Percentiles rank a stretch among this genome's conserved stretches.
phyloP scores from a whole-genome alignment of 345 rosid species.

The Erysimum cheiranthoides region DNA sequence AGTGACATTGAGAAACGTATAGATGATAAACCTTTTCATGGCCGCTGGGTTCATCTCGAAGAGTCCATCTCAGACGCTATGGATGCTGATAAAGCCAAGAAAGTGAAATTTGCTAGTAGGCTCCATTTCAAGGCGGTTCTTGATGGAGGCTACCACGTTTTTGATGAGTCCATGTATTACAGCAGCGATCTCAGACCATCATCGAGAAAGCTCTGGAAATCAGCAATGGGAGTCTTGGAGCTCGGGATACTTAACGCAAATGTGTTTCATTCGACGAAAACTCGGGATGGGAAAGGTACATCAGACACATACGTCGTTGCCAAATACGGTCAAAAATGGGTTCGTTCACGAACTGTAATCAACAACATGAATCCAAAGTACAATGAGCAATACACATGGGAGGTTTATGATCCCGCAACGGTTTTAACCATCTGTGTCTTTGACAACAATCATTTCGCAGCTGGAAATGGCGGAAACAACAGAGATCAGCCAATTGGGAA shows the following conservation, averaged over 20 bases:
- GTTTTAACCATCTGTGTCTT: conserved; percentile 47
- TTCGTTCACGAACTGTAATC: conserved; percentile 41
- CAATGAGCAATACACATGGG: conserved; percentile 52
- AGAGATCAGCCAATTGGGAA: conserved; percentile 60
- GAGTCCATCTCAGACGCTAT: conserved; percentile 38
- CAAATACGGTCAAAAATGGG: conserved; percentile 49
- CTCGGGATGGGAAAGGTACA: conserved; percentile 42
- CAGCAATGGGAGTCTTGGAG: conserved; percentile 55
- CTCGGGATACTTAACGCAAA: conserved; percentile 59
- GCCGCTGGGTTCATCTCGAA: conserved; percentile 53
- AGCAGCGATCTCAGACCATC: conserved; percentile 61
- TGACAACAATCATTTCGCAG: conserved; percentile 45
- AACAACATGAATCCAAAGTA: conserved; percentile 41
- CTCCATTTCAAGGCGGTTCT: conserved; percentile 51
- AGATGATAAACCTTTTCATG: conserved; percentile 34
- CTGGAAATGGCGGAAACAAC: conserved; percentile 21
- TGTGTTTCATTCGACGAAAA: conserved; percentile 52
- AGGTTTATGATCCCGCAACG: conserved; percentile 45
- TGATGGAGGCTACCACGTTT: conserved; percentile 67
- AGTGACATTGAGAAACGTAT: conserved; percentile 44
- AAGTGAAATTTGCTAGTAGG: conserved; percentile 51
- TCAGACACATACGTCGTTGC: conserved; percentile 50
- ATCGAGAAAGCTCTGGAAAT: conserved; percentile 49
- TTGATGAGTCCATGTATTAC: conserved; percentile 57
- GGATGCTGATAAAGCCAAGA: conserved; percentile 44